phyloP scores from a whole-genome alignment of 179 eudicot species.

The Sideroxylon spinosum region DNA sequence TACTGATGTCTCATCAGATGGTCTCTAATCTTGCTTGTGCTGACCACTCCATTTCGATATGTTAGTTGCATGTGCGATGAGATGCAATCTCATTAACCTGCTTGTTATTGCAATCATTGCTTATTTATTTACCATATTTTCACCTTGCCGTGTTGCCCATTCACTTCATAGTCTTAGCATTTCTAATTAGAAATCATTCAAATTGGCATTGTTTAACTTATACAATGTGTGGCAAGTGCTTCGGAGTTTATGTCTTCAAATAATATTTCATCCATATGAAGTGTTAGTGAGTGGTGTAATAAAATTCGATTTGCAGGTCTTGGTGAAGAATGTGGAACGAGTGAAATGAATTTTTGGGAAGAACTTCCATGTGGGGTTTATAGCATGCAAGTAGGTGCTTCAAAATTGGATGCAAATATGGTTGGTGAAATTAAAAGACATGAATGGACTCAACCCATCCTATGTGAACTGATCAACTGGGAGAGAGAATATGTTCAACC shows the following conservation, averaged over 20 bases:
- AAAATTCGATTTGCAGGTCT: slow-evolving; percentile 34
- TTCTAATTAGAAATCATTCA: neutral
- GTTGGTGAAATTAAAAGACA: slow-evolving; percentile 60
- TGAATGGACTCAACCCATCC: slow-evolving; percentile 55
- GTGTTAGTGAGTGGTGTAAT: slow-evolving; percentile 1
- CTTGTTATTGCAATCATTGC: neutral
- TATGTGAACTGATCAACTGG: slow-evolving; percentile 67
- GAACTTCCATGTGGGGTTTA: slow-evolving; percentile 94
- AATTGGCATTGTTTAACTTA: neutral
- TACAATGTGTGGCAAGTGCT: neutral
- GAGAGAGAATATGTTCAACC: slow-evolving; percentile 70
- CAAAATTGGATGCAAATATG: slow-evolving; percentile 38
- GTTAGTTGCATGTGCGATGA: neutral
- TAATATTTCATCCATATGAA: neutral
- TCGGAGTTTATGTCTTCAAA: neutral
- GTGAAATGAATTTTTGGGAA: slow-evolving; percentile 64
- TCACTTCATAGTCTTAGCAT: neutral
- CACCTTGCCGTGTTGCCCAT: neutral
- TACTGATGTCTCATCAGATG: too few relatives aligned
- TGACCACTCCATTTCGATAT: neutral
- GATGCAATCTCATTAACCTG: neutral
- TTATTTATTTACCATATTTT: neutral
- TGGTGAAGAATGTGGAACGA: slow-evolving; percentile 40
- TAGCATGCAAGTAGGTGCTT: slow-evolving; percentile 43
- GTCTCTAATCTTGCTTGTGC: too few relatives aligned